A percentile compares a stretch with the other conserved stretches of the same genome.
These are phyloP conservation scores for Monosporozyma servazzii DNA, from an alignment of 805 yeast species.

Conservation along the genomic window DNA sequence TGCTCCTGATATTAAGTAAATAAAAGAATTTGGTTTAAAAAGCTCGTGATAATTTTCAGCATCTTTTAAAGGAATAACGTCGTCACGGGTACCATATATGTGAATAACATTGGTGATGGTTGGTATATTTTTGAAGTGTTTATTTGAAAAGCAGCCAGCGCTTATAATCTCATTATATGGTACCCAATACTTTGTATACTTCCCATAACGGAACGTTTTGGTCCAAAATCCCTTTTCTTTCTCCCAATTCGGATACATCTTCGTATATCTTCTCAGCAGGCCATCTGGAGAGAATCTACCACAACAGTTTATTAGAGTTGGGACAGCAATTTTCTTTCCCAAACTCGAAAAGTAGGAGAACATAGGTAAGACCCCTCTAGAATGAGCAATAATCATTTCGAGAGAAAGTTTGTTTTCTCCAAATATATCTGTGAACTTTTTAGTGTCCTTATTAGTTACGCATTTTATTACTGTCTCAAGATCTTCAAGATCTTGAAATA, in stretches of 20 bases:
- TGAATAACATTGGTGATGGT: conserved; percentile 47
- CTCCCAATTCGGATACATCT: conserved; percentile 32
- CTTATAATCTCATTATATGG: conserved; percentile 44
- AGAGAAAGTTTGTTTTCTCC: conserved; percentile 32
- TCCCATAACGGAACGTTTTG: conserved; percentile 43
- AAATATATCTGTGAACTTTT: not conserved
- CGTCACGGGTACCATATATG: conserved; percentile 63
- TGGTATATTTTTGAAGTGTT: conserved; percentile 34
- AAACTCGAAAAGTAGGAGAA: conserved; percentile 50
- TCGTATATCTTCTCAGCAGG: conserved; percentile 34
- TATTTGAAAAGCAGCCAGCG: conserved; percentile 28
- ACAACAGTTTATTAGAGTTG: conserved; percentile 61
- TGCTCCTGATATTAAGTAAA: conserved; percentile 54
- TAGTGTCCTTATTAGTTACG: not conserved
- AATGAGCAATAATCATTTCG: conserved; percentile 62
- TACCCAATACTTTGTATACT: conserved; percentile 34
- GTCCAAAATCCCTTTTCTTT: conserved; percentile 34
- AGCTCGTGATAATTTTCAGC: conserved; percentile 48
- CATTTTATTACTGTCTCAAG: conserved; percentile 35
- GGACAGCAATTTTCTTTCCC: conserved; percentile 35
- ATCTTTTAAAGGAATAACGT: conserved; percentile 56
- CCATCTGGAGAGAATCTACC: conserved; percentile 55
- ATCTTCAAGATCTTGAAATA: conserved; percentile 62
- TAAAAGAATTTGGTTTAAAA: conserved; percentile 46
- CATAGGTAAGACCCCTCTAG: conserved; percentile 72